Evolutionary conservation across 202 grass and related monocot genomes (phyloP), one percentile per base, ranked within the genome.

Genomic region (Musa balbisiana): DNA sequence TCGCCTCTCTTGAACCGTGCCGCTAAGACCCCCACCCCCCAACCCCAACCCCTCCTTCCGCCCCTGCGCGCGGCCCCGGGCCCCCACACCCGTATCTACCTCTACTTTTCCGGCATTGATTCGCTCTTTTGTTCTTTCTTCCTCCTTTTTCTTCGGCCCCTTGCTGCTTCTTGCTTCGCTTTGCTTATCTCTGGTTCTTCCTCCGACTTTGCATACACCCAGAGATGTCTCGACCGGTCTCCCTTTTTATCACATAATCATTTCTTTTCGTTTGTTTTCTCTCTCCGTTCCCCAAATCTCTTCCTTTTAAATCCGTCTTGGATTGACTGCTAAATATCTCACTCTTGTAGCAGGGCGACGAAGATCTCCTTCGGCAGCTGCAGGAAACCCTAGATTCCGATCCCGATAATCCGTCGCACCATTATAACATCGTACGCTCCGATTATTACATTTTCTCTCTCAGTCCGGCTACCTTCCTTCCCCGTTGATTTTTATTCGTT

Each of bases 341-440:
- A 33, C 11, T 25, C 49, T 64, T 77, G 12, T 65, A 9, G 4
- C 88, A 94, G 88, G 79, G 73, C 73, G 84, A 87, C 56, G 55
- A 85, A 71, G 76, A 71, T 51, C 76, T 82, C 71, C 75, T 75
- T 10, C 51, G 25, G 49, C 76, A 91, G 52, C 81, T 95, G 29
- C 84, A 91, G 69, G 79, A 89, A 87, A 71, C 82, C 82, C 84
- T 91, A 73, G 82, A 81, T 72, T 72, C 72, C 51, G 92, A 95
- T 66, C 84, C 86, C 53, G 84, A 81, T 77, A 91, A 76, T 22
- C 82, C 92, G 9, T 64, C 62, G 73, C 80, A 74, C 73, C 88
- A 91, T 67, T 87, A 72, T 77, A 85, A 95, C 69, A 88, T 95
- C 55, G 92, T 91, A 81, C 8, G 53, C 60, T 55, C 72, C 62